These are phyloP conservation scores for Fusarium caatingaense DNA, from an alignment of 2,329 filamentous ascomycete genomes.

Conservation along the genomic window DNA sequence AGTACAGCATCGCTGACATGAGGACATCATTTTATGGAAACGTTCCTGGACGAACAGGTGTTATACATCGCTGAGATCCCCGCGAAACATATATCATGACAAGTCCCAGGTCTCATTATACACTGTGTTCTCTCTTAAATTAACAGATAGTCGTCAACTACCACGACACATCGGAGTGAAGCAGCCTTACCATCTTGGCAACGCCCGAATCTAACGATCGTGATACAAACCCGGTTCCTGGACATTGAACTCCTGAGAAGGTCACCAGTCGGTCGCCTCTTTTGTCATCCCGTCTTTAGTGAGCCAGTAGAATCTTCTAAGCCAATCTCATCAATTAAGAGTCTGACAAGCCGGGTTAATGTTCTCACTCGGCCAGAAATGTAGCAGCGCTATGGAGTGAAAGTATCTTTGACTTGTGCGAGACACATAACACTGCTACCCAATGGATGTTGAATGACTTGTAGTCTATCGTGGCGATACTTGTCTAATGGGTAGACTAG, in stretches of 20 bases:
- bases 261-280: background rate
- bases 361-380: background rate
- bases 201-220: background rate
- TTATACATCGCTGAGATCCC: background rate
- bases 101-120: background rate
- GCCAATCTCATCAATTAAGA: background rate
- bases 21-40: background rate
- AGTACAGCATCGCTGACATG: background rate
- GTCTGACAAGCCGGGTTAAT: background rate
- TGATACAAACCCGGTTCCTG: conserved; percentile 3
- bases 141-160: background rate
- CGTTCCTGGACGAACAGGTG: background rate
- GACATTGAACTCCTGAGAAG: conserved; percentile 15
- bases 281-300: conserved; percentile 24
- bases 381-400: background rate
- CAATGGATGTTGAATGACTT: background rate
- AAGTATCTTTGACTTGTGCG: conserved; percentile 1
- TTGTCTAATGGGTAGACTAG: background rate
- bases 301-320: conserved; percentile 5
- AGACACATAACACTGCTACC: background rate
- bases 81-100: background rate
- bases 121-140: background rate
- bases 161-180: background rate
- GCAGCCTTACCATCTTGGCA: conserved; percentile 2
- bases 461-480: conserved; percentile 3